Evolutionary conservation across 23 red algal genomes (phyloP).

Genomic region (Gracilaria gracilis): DNA sequence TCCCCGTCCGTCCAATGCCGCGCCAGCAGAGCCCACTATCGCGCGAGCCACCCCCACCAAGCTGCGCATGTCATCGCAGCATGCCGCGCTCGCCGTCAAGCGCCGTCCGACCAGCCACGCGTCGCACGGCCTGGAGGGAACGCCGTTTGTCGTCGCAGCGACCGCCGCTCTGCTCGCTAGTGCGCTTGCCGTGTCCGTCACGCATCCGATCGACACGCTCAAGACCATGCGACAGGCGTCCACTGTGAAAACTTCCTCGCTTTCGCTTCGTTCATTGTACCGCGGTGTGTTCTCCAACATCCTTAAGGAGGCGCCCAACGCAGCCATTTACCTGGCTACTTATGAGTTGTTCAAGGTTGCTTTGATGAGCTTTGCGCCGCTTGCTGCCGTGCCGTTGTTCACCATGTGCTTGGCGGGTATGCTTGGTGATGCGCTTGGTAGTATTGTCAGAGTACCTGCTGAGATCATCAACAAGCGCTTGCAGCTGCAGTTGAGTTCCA

Average conservation of each 20-base stretch:
- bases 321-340: slow-evolving; percentile 73
- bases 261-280: slow-evolving; percentile 33
- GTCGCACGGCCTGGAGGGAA: slow-evolving; percentile 4
- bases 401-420: slow-evolving; percentile 62
- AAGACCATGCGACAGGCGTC: slow-evolving; percentile 70
- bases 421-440: slow-evolving; percentile 73
- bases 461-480: slow-evolving; percentile 81
- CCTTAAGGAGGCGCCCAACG: slow-evolving; percentile 81
- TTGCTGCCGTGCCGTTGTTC: slow-evolving; percentile 43
- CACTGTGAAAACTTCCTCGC: neutral
- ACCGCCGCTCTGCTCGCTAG: slow-evolving; percentile 61
- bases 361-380: slow-evolving; percentile 32
- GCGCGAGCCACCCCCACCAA: neutral
- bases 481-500: slow-evolving; percentile 56
- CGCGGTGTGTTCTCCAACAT: slow-evolving; percentile 64
- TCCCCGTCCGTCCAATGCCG: too few relatives aligned
- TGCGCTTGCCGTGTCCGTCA: slow-evolving; percentile 37
- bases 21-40: neutral
- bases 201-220: slow-evolving; percentile 79
- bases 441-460: slow-evolving; percentile 72
- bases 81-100: neutral
- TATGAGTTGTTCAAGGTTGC: slow-evolving; percentile 72
- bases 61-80: too few relatives aligned
- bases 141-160: slow-evolving; percentile 51
- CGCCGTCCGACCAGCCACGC: neutral